A percentile compares a stretch with the other conserved stretches of the same genome.
Evolutionary conservation across 2,329 filamentous ascomycete species (phyloP).

Genomic region (Beauveria sp.): DNA sequence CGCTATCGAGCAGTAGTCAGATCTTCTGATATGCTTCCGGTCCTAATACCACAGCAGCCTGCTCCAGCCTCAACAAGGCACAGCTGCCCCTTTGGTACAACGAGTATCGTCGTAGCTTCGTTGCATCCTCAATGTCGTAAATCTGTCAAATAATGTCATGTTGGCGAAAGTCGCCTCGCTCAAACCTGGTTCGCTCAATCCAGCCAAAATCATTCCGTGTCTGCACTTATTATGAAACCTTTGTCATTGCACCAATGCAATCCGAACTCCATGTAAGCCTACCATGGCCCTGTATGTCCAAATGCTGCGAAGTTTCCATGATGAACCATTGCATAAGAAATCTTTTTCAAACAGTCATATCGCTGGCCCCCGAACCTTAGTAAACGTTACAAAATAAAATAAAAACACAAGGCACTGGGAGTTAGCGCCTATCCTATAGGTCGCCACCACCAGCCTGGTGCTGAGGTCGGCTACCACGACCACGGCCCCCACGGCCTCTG

Average conservation of each 20-base stretch:
- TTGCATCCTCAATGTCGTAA: conserved; percentile 1
- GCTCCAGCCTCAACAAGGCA: not conserved
- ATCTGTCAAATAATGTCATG: conserved; percentile 6
- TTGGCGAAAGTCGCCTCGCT: conserved; percentile 7
- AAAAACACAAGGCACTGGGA: not conserved
- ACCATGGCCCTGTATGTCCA: conserved; percentile 6
- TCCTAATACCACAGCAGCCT: not conserved
- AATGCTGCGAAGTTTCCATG: conserved; percentile 3
- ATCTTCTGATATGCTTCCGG: not conserved
- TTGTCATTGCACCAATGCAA: conserved; percentile 1
- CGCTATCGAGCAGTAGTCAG: not conserved
- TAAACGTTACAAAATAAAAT: conserved; percentile 3
- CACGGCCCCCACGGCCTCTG: conserved; percentile 33
- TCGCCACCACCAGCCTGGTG: conserved; percentile 19
- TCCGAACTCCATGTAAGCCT: conserved; percentile 10
- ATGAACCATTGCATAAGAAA: conserved; percentile 4
- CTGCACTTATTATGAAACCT: not conserved
- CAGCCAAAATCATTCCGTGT: conserved; percentile 4
- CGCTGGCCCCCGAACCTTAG: not conserved
- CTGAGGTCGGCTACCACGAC: conserved; percentile 28
- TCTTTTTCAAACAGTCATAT: not conserved
- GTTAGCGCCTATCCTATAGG: conserved; percentile 1
- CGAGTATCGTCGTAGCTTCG: conserved; percentile 6
- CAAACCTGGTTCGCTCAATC: conserved; percentile 5
- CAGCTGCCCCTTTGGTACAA: not conserved